phyloP scores from a whole-genome alignment of 495 filamentous ascomycete species.

The Apiosordaria backusii region DNA sequence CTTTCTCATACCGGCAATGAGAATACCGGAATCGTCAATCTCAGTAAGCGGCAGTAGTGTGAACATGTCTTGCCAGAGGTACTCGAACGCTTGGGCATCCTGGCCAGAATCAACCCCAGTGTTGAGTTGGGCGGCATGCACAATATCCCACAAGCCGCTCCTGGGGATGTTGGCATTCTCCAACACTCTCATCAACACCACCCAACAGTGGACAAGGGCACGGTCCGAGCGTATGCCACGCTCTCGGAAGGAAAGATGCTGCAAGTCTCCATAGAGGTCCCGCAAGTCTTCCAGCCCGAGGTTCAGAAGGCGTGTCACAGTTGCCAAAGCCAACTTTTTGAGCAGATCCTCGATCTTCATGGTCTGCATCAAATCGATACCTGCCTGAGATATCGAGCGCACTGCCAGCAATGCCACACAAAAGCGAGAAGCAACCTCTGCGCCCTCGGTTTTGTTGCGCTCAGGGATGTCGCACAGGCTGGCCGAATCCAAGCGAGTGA shows the following conservation, averaged over 20 bases:
- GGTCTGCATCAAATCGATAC: slow-evolving; percentile 28
- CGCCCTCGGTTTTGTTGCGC: slow-evolving; percentile 9
- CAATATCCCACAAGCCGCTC: slow-evolving; percentile 55
- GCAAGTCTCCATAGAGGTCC: slow-evolving; percentile 60
- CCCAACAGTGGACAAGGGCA: slow-evolving; percentile 58
- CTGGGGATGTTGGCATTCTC: slow-evolving; percentile 43
- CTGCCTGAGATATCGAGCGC: slow-evolving; percentile 32
- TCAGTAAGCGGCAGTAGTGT: slow-evolving; percentile 71
- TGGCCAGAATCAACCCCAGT: slow-evolving; percentile 28
- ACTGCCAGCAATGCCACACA: slow-evolving; percentile 23
- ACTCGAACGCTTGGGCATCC: slow-evolving; percentile 61
- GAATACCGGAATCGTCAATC: slow-evolving; percentile 64
- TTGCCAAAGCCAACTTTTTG: slow-evolving; percentile 35
- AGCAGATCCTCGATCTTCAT: slow-evolving; percentile 44
- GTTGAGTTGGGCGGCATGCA: slow-evolving; percentile 45
- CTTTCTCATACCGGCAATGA: slow-evolving; percentile 55
- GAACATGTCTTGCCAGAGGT: slow-evolving; percentile 70
- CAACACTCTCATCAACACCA: slow-evolving; percentile 61
- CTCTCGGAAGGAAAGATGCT: slow-evolving; percentile 53
- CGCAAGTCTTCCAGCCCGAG: slow-evolving; percentile 52
- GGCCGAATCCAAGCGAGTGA: slow-evolving; percentile 31
- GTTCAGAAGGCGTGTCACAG: slow-evolving; percentile 42
- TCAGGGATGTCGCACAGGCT: slow-evolving; percentile 13
- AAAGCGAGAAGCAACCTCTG: slow-evolving; percentile 21
- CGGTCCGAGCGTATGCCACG: slow-evolving; percentile 61